Evolutionary conservation across 2,329 filamentous ascomycete genomes (phyloP).

Genomic region (Sporothrix luriei): DNA sequence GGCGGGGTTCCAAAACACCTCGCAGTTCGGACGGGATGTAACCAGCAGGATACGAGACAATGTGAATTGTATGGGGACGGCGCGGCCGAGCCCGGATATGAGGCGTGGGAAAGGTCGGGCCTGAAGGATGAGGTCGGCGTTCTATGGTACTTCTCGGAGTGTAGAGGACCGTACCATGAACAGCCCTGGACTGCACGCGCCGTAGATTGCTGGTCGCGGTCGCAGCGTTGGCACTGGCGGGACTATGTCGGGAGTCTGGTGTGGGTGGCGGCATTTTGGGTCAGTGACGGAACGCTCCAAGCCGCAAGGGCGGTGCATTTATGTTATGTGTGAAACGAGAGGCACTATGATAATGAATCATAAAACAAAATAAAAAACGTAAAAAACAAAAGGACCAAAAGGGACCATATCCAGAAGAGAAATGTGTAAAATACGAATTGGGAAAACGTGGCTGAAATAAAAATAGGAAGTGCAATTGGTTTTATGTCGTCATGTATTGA

Average conservation of each 20-base stretch:
- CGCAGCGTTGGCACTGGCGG: not conserved
- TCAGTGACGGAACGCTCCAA: constrained; percentile 25
- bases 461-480: constrained; percentile 3
- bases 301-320: not conserved
- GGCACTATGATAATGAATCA: not conserved
- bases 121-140: constrained; percentile 36
- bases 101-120: constrained; percentile 43
- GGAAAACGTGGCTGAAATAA: not conserved
- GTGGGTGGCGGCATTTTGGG: constrained; percentile 25
- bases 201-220: not conserved
- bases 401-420: not conserved
- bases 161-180: constrained; percentile 40
- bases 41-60: constrained; percentile 52
- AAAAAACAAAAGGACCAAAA: not conserved
- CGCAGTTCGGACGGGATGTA: constrained; percentile 48
- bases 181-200: constrained; percentile 34
- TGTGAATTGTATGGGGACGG: constrained; percentile 60
- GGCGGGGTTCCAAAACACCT: constrained; percentile 30
- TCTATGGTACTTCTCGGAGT: constrained; percentile 35
- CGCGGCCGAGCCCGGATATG: constrained; percentile 55
- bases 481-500: constrained; percentile 26
- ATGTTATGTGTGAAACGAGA: not conserved
- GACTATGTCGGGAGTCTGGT: constrained; percentile 22
- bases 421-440: not conserved
- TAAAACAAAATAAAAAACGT: not conserved